Conservation (phyloP, 116 monocot genomes). For the Phalaenopsis hybrid region DNA sequence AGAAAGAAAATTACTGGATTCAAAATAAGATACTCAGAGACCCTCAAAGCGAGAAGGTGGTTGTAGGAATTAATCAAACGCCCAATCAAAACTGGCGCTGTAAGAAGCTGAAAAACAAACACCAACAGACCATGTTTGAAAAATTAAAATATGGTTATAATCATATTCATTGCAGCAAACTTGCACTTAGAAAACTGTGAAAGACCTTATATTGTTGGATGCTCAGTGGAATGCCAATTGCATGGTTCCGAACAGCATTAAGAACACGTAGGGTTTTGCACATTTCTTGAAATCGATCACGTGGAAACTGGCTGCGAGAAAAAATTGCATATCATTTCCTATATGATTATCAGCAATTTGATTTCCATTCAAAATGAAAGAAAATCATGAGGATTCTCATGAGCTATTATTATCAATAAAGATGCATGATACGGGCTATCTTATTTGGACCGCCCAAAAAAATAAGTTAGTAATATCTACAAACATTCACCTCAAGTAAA, state of each 20-base stretch:
- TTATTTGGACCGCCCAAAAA: background rate
- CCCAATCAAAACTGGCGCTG: slow-evolving; percentile 82
- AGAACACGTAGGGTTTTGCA: slow-evolving; percentile 85
- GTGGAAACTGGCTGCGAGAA: slow-evolving; percentile 5
- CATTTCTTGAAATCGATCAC: slow-evolving; percentile 54
- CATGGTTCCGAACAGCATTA: slow-evolving; percentile 85
- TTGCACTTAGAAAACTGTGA: background rate
- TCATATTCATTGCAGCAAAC: background rate
- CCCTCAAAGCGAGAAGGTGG: slow-evolving; percentile 76
- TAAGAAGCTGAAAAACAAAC: slow-evolving; percentile 60
- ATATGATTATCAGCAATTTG: slow-evolving; percentile 32
- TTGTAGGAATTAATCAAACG: slow-evolving; percentile 82
- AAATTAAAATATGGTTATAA: slow-evolving; percentile 3
- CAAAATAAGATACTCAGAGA: slow-evolving; percentile 88
- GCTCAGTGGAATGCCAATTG: slow-evolving; percentile 91
- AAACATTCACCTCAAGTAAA: too few species aligned
- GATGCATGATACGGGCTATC: background rate
- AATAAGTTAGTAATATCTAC: too few species aligned
- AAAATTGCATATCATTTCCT: slow-evolving; percentile 59
- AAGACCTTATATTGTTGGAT: slow-evolving; percentile 93
- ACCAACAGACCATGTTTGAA: background rate
- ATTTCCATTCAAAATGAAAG: slow-evolving; percentile 13
- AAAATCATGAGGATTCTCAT: background rate
- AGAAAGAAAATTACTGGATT: slow-evolving; percentile 44
- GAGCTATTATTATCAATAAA: slow-evolving; percentile 2